Evolutionary conservation across 371 early-diverging fungal genomes (phyloP).

Genomic region (Capniomyces stellatus): DNA sequence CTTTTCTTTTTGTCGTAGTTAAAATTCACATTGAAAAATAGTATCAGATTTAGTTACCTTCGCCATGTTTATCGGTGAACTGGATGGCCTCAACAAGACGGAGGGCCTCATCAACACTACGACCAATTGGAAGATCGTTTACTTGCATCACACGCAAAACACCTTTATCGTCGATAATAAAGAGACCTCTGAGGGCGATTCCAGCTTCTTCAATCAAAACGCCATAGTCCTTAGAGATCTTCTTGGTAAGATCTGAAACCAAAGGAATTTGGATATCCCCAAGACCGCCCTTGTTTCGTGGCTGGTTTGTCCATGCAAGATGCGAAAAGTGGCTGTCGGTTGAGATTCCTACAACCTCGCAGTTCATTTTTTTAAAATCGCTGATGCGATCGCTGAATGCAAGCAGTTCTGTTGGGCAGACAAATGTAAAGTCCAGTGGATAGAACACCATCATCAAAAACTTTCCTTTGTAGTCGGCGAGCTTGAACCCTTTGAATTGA

Average conservation of each 20-base stretch:
- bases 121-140: conserved; percentile 74
- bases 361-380: conserved; percentile 48
- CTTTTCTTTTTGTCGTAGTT: neutral
- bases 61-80: conserved; percentile 65
- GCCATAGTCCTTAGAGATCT: conserved; percentile 55
- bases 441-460: conserved; percentile 17
- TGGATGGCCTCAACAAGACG: conserved; percentile 86
- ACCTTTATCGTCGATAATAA: conserved; percentile 79
- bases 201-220: conserved; percentile 48
- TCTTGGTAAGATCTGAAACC: conserved; percentile 63
- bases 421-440: conserved; percentile 49
- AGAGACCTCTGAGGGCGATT: conserved; percentile 44
- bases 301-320: conserved; percentile 48
- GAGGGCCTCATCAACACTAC: conserved; percentile 79
- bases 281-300: conserved; percentile 70
- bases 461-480: conserved; percentile 11
- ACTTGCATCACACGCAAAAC: conserved; percentile 42
- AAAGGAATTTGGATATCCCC: conserved; percentile 59
- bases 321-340: conserved; percentile 46
- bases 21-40: neutral
- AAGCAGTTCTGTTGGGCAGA: conserved; percentile 69
- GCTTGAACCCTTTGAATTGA: conserved; percentile 7
- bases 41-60: no score
- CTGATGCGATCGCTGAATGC: conserved; percentile 61
- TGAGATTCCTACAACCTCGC: conserved; percentile 55